A percentile compares a stretch with the other conserved stretches of the same genome.
Conservation (phyloP, 1,284 basidiomycete genomes). For the Cutaneotrichosporon dermatis region DNA sequence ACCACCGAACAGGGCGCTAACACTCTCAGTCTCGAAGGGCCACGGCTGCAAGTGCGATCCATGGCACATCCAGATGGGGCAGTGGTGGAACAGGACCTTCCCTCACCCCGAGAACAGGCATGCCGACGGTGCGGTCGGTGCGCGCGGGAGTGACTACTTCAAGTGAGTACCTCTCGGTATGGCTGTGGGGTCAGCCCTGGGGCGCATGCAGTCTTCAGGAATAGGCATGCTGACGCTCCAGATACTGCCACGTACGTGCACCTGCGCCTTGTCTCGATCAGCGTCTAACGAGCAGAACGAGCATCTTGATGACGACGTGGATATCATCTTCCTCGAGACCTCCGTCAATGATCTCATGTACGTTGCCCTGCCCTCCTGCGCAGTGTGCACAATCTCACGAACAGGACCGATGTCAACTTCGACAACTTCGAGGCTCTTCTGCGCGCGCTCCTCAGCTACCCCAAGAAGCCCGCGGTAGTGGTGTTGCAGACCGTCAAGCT, state of each 20-base stretch:
- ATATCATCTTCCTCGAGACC: conserved; percentile 3
- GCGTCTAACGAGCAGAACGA: neutral
- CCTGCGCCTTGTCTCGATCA: too few relatives aligned
- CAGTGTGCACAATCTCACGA: too few relatives aligned
- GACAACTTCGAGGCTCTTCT: conserved; percentile 6
- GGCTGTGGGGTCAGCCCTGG: too few relatives aligned
- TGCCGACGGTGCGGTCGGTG: neutral
- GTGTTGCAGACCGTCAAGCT: conserved; percentile 3
- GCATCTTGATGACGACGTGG: neutral
- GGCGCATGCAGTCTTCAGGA: too few relatives aligned
- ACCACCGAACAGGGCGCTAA: neutral
- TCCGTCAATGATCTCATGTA: conserved; percentile 5
- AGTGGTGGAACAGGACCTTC: conserved; percentile 92
- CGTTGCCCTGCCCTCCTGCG: neutral
- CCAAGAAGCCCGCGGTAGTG: conserved; percentile 1
- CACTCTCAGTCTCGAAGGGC: neutral
- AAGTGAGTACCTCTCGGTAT: neutral
- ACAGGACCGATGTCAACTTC: neutral
- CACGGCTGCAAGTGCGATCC: conserved; percentile 4
- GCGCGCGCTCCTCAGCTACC: conserved; percentile 1
- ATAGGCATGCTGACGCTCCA: neutral
- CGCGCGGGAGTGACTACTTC: conserved; percentile 8
- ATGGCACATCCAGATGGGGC: conserved; percentile 56
- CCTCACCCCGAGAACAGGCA: conserved; percentile 63
- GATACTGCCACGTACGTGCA: conserved; percentile 3